Conservation (phyloP, 768 basidiomycete species). For the Multifurca ochricompacta region DNA sequence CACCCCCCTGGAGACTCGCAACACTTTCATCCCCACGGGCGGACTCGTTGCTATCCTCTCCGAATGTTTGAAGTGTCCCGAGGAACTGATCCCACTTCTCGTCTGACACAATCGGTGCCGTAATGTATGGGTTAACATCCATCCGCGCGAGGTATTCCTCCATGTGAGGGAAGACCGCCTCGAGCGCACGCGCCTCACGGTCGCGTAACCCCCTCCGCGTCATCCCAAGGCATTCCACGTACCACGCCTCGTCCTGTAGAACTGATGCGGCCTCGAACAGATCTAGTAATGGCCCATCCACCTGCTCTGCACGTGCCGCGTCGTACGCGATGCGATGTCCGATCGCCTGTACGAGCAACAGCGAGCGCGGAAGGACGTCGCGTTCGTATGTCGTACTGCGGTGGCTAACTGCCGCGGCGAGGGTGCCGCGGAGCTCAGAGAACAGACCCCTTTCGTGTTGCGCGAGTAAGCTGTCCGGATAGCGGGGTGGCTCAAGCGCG, state of each 20-base stretch:
- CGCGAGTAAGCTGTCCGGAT: slow-evolving; percentile 44
- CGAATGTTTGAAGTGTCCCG: not conserved
- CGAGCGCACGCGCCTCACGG: slow-evolving; percentile 22
- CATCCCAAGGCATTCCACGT: slow-evolving; percentile 44
- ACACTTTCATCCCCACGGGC: too few species aligned
- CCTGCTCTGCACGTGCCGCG: slow-evolving; percentile 36
- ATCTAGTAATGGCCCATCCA: slow-evolving; percentile 45
- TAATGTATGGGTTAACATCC: slow-evolving; percentile 14
- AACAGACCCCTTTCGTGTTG: slow-evolving; percentile 36
- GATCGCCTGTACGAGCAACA: slow-evolving; percentile 48
- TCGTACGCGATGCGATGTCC: slow-evolving; percentile 58
- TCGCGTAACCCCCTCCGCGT: slow-evolving; percentile 38
- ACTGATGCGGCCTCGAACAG: slow-evolving; percentile 48
- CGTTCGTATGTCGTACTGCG: slow-evolving; percentile 46
- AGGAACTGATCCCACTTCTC: slow-evolving; percentile 17
- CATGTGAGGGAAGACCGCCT: slow-evolving; percentile 22
- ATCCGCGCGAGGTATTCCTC: slow-evolving; percentile 17
- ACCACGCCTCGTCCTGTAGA: slow-evolving; percentile 51
- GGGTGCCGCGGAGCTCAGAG: slow-evolving; percentile 23
- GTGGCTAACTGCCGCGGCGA: slow-evolving; percentile 25
- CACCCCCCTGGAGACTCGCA: too few species aligned
- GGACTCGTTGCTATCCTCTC: not conserved
- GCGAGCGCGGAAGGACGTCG: slow-evolving; percentile 49
- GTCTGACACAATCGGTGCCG: slow-evolving; percentile 21
- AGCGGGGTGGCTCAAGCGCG: slow-evolving; percentile 37